phyloP scores from a whole-genome alignment of 495 filamentous ascomycete genomes.

The Aspergillus nidulans region DNA sequence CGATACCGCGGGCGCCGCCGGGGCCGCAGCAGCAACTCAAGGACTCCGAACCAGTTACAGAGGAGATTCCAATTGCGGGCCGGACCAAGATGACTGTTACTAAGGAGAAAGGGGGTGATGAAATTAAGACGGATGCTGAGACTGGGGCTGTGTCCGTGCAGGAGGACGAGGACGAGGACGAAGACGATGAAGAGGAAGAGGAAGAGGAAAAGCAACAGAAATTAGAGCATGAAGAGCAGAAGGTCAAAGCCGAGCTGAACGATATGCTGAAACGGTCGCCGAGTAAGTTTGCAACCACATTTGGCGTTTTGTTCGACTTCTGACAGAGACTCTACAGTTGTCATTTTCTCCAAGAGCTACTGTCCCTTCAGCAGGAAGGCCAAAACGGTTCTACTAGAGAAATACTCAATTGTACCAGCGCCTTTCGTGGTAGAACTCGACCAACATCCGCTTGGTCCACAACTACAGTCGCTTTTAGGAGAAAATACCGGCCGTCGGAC shows the following conservation, averaged over 20 bases:
- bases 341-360: conserved; percentile 93
- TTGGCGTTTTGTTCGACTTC: neutral
- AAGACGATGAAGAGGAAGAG: conserved; percentile 7
- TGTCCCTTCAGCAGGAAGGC: conserved; percentile 81
- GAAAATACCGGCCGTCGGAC: conserved; percentile 75
- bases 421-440: conserved; percentile 93
- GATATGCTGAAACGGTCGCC: conserved; percentile 75
- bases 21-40: neutral
- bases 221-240: conserved; percentile 26
- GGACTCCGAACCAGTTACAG: conserved; percentile 21
- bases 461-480: conserved; percentile 63
- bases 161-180: conserved; percentile 17
- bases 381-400: conserved; percentile 74
- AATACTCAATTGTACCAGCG: conserved; percentile 74
- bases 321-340: conserved; percentile 48
- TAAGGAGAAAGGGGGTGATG: conserved; percentile 38
- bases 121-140: neutral
- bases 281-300: conserved; percentile 48
- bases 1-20: conserved; percentile 20
- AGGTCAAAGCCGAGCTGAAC: conserved; percentile 59
- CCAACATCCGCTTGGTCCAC: conserved; percentile 64
- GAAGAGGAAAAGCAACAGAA: conserved; percentile 15
- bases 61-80: conserved; percentile 58
- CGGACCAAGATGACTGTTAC: conserved; percentile 58
- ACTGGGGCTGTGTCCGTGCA: neutral